Evolutionary conservation across 345 rosid species (phyloP).

Genomic region (Ricinus communis): DNA sequence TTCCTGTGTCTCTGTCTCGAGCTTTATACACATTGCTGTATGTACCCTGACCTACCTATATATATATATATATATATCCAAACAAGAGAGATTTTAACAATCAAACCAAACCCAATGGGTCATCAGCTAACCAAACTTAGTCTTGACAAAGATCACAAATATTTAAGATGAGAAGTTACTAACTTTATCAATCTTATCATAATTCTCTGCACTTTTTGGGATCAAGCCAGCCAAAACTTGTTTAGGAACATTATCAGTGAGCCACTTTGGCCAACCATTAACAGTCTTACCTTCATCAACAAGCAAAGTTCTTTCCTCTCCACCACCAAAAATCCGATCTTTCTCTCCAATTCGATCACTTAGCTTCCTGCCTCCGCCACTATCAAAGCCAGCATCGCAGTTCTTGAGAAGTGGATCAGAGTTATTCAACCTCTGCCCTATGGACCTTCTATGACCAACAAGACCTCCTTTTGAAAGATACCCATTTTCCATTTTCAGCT

Average conservation of each 20-base stretch:
- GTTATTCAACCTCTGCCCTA: conserved; percentile 40
- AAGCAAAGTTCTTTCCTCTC: not conserved
- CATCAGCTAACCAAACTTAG: not conserved
- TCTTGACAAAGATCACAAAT: not conserved
- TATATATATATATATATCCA: too few relatives aligned
- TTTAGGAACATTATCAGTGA: conserved; percentile 49
- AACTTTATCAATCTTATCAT: conserved; percentile 64
- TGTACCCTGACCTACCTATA: conserved; percentile 65
- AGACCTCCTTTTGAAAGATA: conserved; percentile 22
- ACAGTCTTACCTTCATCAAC: conserved; percentile 28
- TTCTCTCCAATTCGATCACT: conserved; percentile 10
- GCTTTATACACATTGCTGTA: conserved; percentile 81
- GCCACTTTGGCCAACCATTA: conserved; percentile 74
- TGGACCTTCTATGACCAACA: conserved; percentile 37
- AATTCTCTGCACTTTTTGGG: conserved; percentile 59
- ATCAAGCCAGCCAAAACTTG: conserved; percentile 51
- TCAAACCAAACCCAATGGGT: not conserved
- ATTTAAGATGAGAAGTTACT: not conserved
- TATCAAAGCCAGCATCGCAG: conserved; percentile 17
- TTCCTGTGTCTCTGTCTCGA: conserved; percentile 61
- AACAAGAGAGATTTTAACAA: not conserved
- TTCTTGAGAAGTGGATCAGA: conserved; percentile 13
- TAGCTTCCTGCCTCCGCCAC: conserved; percentile 22
- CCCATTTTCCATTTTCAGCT: conserved; percentile 50
- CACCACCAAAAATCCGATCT: conserved; percentile 1